phyloP scores from a whole-genome alignment of 768 basidiomycete genomes.

The Leccinellum albellum region DNA sequence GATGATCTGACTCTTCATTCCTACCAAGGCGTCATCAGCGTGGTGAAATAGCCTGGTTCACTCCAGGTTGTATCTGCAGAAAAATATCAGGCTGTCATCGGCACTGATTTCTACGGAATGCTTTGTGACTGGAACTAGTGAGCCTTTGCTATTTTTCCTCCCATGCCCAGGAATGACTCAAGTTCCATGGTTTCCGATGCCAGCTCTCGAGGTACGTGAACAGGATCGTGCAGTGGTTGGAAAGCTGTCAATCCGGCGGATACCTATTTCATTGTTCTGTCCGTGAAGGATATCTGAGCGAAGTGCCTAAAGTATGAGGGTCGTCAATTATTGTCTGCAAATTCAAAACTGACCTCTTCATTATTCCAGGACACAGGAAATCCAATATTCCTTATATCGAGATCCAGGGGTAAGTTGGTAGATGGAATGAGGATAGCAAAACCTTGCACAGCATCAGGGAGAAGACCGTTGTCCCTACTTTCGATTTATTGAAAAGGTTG shows the following conservation, averaged over 20 bases:
- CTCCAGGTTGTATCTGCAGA: not conserved
- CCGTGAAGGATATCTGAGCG: conserved; percentile 1
- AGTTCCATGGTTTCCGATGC: not conserved
- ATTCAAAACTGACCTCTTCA: not conserved
- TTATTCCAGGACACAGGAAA: not conserved
- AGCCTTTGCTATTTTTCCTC: not conserved
- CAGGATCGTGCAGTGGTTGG: not conserved
- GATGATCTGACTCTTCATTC: not conserved
- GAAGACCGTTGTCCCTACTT: not conserved
- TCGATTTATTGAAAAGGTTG: not conserved
- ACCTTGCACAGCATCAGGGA: not conserved
- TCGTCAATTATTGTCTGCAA: not conserved
- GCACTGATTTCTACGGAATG: conserved; percentile 4
- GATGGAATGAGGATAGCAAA: not conserved
- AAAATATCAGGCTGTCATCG: not conserved
- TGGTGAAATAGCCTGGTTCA: not conserved
- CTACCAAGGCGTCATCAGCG: not conserved
- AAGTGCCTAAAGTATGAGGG: not conserved
- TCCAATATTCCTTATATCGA: not conserved
- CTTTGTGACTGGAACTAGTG: not conserved
- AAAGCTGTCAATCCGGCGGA: conserved; percentile 8
- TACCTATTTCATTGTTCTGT: not conserved
- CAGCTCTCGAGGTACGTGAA: not conserved
- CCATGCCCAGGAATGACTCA: not conserved
- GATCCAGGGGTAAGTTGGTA: not conserved